Percentiles rank a stretch among this genome's conserved stretches.
These are phyloP conservation scores for Phaseolus lunatus DNA, from an alignment of 306 rosid species.

Conservation along the genomic window DNA sequence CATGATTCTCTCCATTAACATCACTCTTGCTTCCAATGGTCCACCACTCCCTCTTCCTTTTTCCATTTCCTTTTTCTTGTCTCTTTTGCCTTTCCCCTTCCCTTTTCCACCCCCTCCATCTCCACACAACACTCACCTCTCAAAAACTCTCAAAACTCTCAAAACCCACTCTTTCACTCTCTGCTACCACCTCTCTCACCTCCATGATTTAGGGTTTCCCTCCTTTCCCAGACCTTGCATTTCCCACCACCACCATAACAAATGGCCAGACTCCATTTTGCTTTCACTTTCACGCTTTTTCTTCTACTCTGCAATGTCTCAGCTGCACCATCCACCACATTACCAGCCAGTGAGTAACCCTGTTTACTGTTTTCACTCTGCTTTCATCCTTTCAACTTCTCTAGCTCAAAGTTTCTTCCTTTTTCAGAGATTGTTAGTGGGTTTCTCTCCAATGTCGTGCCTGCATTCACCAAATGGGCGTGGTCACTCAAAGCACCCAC, in stretches of 20 bases:
- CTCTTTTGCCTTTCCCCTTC: conserved; percentile 43
- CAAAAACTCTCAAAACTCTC: conserved; percentile 32
- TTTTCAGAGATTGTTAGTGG: conserved; percentile 73
- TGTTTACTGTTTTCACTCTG: neutral
- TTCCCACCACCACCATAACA: conserved; percentile 18
- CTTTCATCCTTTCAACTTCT: conserved; percentile 16
- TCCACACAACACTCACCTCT: neutral
- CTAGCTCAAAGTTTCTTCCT: conserved; percentile 30
- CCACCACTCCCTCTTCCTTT: conserved; percentile 41
- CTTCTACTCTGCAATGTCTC: conserved; percentile 53
- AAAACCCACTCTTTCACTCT: conserved; percentile 33
- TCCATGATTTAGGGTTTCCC: conserved; percentile 49
- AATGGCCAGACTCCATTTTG: conserved; percentile 63
- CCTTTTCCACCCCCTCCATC: neutral
- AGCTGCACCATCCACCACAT: conserved; percentile 55
- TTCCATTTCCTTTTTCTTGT: conserved; percentile 43
- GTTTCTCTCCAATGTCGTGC: conserved; percentile 68
- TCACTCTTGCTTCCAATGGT: conserved; percentile 20
- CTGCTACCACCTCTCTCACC: conserved; percentile 12
- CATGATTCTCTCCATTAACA: conserved; percentile 42
- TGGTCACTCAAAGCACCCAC: conserved; percentile 82
- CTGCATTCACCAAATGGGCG: conserved; percentile 72
- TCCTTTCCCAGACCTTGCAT: conserved; percentile 45
- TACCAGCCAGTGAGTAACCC: conserved; percentile 69
- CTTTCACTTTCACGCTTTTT: conserved; percentile 54